Evolutionary conservation across 2,329 filamentous ascomycete genomes (phyloP).

Genomic region (Madurella fahalii): DNA sequence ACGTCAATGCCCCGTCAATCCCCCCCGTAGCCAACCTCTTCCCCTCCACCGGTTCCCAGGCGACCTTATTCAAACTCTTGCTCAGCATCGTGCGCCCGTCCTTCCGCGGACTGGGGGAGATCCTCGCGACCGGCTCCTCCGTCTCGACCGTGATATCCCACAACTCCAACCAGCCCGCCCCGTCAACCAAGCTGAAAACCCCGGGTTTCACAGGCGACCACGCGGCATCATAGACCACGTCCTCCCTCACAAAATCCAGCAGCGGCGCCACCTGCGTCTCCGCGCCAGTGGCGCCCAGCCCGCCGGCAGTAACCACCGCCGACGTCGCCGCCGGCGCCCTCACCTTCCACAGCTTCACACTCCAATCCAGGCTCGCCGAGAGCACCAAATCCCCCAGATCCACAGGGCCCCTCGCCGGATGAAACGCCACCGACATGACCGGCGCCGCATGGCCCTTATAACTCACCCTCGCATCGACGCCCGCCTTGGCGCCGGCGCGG

Average conservation of each 20-base stretch:
- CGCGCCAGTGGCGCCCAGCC: slow-evolving; percentile 31
- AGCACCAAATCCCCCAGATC: slow-evolving; percentile 93
- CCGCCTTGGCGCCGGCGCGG: slow-evolving; percentile 92
- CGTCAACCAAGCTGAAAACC: slow-evolving; percentile 92
- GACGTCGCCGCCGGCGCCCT: slow-evolving; percentile 72
- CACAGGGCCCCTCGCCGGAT: slow-evolving; percentile 85
- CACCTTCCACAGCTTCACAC: slow-evolving; percentile 93
- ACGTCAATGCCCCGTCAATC: slow-evolving; percentile 81
- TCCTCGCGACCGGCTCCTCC: slow-evolving; percentile 82
- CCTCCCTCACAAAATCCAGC: slow-evolving; percentile 87
- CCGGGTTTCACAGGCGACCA: slow-evolving; percentile 95
- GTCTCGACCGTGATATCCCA: slow-evolving; percentile 94
- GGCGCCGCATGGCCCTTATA: slow-evolving; percentile 91
- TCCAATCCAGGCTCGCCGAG: slow-evolving; percentile 93
- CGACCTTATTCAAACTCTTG: slow-evolving; percentile 87
- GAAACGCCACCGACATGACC: slow-evolving; percentile 94
- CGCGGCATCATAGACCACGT: slow-evolving; percentile 91
- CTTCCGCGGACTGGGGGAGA: slow-evolving; percentile 64
- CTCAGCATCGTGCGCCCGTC: slow-evolving; percentile 66
- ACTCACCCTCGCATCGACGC: slow-evolving; percentile 81
- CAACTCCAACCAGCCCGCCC: slow-evolving; percentile 84
- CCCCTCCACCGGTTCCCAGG: slow-evolving; percentile 89
- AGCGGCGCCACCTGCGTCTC: slow-evolving; percentile 64
- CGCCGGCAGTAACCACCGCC: slow-evolving; percentile 45
- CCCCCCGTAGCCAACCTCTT: slow-evolving; percentile 84